phyloP scores from a whole-genome alignment of 2,329 filamentous ascomycete genomes.

The Calonectria pteridis region DNA sequence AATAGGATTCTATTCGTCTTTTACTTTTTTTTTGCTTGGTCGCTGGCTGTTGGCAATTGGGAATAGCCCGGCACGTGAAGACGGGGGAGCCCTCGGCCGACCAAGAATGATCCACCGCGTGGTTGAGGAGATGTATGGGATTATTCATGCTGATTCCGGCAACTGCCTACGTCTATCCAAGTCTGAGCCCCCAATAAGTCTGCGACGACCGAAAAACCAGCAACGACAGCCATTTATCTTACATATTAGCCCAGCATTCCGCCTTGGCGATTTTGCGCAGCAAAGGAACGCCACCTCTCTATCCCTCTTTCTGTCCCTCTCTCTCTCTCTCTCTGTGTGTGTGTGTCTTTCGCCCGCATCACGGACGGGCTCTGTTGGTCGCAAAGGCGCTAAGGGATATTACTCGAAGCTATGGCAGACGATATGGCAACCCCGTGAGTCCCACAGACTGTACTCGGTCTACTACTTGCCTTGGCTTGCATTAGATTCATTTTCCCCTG shows the following conservation, averaged over 20 bases:
- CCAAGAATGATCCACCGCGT: constrained; percentile 1
- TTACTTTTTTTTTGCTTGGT: background rate
- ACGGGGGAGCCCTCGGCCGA: constrained; percentile 16
- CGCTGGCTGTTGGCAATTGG: background rate
- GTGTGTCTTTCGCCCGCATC: background rate
- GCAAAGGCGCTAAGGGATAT: constrained; percentile 6
- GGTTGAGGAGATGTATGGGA: background rate
- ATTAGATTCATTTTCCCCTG: background rate
- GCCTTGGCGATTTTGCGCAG: background rate
- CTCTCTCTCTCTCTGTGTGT: too few relatives aligned
- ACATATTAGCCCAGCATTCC: background rate
- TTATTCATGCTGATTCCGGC: background rate
- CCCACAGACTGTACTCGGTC: background rate
- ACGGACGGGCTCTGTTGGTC: background rate
- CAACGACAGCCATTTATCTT: background rate
- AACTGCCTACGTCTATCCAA: background rate
- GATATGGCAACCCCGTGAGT: constrained; percentile 23
- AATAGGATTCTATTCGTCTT: background rate
- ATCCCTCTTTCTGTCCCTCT: background rate
- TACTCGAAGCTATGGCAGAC: constrained; percentile 1
- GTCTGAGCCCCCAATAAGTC: background rate
- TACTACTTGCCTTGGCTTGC: background rate
- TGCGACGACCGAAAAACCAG: background rate
- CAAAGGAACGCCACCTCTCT: background rate
- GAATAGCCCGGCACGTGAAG: constrained; percentile 23